These are phyloP conservation scores for Avena eriantha DNA, from an alignment of 176 grass and related monocot species.

Conservation along the genomic window DNA sequence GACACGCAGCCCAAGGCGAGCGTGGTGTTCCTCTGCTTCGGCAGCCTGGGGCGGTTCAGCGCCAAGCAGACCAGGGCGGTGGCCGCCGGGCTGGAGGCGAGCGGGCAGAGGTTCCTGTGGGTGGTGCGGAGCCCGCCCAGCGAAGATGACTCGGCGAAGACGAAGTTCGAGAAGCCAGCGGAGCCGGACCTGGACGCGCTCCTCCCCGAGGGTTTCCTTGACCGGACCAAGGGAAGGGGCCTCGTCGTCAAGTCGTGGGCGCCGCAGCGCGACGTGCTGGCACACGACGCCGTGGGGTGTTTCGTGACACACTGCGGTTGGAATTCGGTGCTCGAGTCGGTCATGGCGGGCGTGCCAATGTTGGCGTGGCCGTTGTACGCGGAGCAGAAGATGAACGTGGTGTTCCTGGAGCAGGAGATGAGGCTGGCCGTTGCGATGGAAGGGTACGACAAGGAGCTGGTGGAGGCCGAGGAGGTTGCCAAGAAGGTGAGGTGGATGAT, in stretches of 20 bases:
- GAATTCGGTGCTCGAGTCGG: conserved; percentile 69
- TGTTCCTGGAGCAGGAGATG: conserved; percentile 61
- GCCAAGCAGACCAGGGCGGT: conserved; percentile 55
- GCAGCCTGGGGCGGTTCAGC: conserved; percentile 57
- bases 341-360: conserved; percentile 57
- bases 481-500: conserved; percentile 50
- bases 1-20: conserved; percentile 48
- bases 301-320: conserved; percentile 88
- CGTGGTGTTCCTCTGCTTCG: conserved; percentile 74
- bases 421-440: conserved; percentile 52
- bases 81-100: conserved; percentile 60
- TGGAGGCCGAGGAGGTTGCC: conserved; percentile 45
- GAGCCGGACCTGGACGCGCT: conserved; percentile 45
- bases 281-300: conserved; percentile 60
- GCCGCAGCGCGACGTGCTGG: conserved; percentile 68
- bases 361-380: conserved; percentile 65
- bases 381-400: conserved; percentile 61
- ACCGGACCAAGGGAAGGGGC: conserved; percentile 48
- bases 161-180: conserved; percentile 6
- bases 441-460: conserved; percentile 46
- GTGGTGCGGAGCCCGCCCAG: conserved; percentile 49
- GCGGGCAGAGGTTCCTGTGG: conserved; percentile 69
- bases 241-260: conserved; percentile 64
- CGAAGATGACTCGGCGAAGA: conserved; percentile 31
- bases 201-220: conserved; percentile 62